Percentiles rank a stretch among this genome's conserved stretches.
phyloP scores from a whole-genome alignment of 495 filamentous ascomycete genomes.

The Xylaria longipes region DNA sequence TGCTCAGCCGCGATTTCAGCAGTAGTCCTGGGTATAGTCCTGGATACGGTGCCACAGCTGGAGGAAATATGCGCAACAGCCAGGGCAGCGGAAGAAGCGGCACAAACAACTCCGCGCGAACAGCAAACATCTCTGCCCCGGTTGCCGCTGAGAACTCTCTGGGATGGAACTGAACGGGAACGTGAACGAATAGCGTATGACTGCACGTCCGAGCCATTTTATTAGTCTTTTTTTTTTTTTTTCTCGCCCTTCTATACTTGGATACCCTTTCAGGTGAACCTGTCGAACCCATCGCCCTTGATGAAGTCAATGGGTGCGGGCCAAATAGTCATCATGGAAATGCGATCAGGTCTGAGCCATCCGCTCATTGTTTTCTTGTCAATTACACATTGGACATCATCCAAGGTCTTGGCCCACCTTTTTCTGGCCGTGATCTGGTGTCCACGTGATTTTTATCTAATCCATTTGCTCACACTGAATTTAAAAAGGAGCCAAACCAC shows the following conservation, averaged over 20 bases:
- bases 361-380: constrained; percentile 39
- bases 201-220: constrained; percentile 40
- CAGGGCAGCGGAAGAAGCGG: constrained; percentile 73
- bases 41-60: constrained; percentile 34
- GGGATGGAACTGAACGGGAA: constrained; percentile 83
- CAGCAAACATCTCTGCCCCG: constrained; percentile 75
- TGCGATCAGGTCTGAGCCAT: constrained; percentile 37
- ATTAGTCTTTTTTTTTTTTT: constrained; percentile 32
- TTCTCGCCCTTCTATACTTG: constrained; percentile 52
- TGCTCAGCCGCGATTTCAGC: constrained; percentile 55
- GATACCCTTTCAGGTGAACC: constrained; percentile 55
- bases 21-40: constrained; percentile 53
- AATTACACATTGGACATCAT: constrained; percentile 43
- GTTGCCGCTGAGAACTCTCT: constrained; percentile 98
- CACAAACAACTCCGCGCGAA: constrained; percentile 75
- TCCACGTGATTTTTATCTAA: constrained; percentile 46
- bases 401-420: constrained; percentile 45
- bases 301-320: constrained; percentile 33
- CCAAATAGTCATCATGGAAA: constrained; percentile 34
- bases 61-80: constrained; percentile 61
- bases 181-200: constrained; percentile 29
- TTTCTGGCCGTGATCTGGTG: constrained; percentile 50
- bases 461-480: constrained; percentile 41
- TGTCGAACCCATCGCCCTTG: constrained; percentile 29
- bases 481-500: constrained; percentile 21